Base-by-base conservation (phyloP, 1,284 basidiomycete species). In the Coniophora puteana region DNA sequence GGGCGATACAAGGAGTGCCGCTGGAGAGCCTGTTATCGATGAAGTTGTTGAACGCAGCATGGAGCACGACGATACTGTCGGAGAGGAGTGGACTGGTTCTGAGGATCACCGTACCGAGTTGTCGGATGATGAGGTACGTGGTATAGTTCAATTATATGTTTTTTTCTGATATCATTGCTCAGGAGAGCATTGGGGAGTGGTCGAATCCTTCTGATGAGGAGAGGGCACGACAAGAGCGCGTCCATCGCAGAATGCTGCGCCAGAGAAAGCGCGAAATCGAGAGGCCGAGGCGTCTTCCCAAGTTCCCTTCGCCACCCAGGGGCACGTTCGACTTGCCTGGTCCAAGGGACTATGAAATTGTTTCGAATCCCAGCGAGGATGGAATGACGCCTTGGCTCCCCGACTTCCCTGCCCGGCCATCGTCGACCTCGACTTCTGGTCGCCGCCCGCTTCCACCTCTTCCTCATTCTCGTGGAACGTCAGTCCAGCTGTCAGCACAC, bases 141-240 rank as follows among this genome's bases (percentile, higher is more conserved):
- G 21, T 12, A 22, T 29, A 38, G 36, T 36, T n/a, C n/a, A n/a
- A n/a, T 41, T 35, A 39, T 40, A 36, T 41, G 22, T 16, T 32
- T 39, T 43, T 26, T 41, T 31, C 43, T 53, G 12, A 51, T 38
- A 39, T 45, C 35, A 39, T 47, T 4, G n/a, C 6, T 6, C 29
- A 63, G 59, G 66, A 86, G 81, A 89, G 84, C 51, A 82, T 88
- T 38, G 87, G 85, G 22, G 87, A 90, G 66, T 90, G 77, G 76
- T 90, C 87, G n/a, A 90, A 90, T 54, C 87, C 87, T 14, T 90
- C 87, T 11, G 87, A 90, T 52, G 87, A 90, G 61, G 87, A 90
- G 56, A 72, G 81, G 25, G 87, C 82, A 3, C 76, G 86, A 21
- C 79, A 80, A 48, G 64, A 74, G 24, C 76, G 85, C 29, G 62